Evolutionary conservation across 2,329 filamentous ascomycete species (phyloP), one percentile per base, ranked within the genome.

Genomic region (Fusarium paranaense): DNA sequence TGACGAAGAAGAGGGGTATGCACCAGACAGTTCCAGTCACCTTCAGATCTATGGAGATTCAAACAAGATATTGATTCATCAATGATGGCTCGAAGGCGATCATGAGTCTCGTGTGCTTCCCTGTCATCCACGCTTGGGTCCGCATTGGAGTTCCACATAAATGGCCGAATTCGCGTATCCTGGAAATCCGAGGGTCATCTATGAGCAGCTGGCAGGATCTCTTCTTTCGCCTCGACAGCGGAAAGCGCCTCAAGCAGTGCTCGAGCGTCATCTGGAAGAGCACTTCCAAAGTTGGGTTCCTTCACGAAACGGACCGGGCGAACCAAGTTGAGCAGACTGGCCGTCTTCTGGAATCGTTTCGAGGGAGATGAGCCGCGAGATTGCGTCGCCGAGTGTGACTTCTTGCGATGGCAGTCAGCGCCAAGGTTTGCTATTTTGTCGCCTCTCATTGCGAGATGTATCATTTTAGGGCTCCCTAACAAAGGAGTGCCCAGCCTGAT

Each of bases 21-120:
- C 14, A 64, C 65, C 8, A 64, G 52, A 50, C 60, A 58, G 52
- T 64, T 67, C 65, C 60, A 67, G n/a, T 60, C 60, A 22, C 50
- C 59, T 37, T 67, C 59, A 7, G 64, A 67, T 38, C 64, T 38
- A 37, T 63, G n/a, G 14, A 63, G 38, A 40, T 67, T 67, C 6
- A 22, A 57, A 10, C 50, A 67, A 47, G 59, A 22, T 25, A 67
- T 50, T 7, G 64, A 67, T 32, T 63, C 64, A 38, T 63, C 40
- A 8, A 67, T 38, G 20, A 67, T 47, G 14, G 22, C 32, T 54
- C 60, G 59, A 45, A 67, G 59, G 38, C 37, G 47, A 14, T 33
- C 59, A 40, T 63, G 59, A n/a, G 27, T 58, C 13, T 38, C 37
- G 4, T 37, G 8, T 8, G 6, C n/a, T 18, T 22, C 18, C 30